Conservation (phyloP, 176 grass and related monocot genomes). For the Microstegium vimineum region DNA sequence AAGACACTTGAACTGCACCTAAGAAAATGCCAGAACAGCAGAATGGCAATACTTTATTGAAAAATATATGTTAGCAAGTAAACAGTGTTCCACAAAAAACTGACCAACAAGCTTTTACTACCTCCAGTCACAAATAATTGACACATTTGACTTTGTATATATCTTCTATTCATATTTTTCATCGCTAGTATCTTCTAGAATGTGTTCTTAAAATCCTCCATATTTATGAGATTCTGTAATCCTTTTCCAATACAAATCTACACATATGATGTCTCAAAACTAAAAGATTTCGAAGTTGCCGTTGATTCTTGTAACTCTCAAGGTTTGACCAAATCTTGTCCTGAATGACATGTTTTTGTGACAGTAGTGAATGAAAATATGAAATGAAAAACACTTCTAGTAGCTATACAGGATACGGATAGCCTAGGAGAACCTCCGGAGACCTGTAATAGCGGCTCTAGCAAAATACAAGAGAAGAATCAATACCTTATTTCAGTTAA, state of each 20-base stretch:
- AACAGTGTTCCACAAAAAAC: not conserved
- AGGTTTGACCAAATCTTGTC: not conserved
- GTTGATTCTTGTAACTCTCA: not conserved
- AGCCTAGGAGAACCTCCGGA: slow-evolving; percentile 96
- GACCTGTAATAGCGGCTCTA: slow-evolving; percentile 99
- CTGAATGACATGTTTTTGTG: not conserved
- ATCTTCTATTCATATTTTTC: not conserved
- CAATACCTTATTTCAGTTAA: slow-evolving; percentile 28
- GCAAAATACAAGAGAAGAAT: slow-evolving; percentile 31
- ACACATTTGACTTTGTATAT: not conserved
- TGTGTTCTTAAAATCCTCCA: not conserved
- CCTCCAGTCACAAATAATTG: not conserved
- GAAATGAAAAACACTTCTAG: not conserved
- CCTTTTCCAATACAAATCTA: not conserved
- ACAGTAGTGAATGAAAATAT: slow-evolving; percentile 26
- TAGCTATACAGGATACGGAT: slow-evolving; percentile 78
- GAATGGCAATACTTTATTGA: not conserved
- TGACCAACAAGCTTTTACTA: not conserved
- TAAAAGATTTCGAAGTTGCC: not conserved
- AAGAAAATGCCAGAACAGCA: slow-evolving; percentile 5
- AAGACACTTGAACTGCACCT: not conserved
- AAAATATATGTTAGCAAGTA: not conserved
- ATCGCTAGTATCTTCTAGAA: not conserved
- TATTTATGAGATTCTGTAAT: not conserved
- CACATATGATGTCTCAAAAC: not conserved